Evolutionary conservation across 768 basidiomycete species (phyloP).

Genomic region (Boletus vinaceobasis): DNA sequence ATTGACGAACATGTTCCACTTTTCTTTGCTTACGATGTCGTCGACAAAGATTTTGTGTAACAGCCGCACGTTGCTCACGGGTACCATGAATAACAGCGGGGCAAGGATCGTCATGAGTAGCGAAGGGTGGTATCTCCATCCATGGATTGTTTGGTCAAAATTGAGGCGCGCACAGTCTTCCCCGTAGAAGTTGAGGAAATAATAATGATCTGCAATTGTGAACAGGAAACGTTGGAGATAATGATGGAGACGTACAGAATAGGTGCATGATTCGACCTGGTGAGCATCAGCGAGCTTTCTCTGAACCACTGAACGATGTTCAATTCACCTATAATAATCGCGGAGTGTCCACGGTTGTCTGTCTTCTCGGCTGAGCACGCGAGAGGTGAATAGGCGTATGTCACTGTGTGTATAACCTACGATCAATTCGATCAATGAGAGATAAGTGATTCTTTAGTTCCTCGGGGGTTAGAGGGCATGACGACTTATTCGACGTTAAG

Average conservation of each 20-base stretch:
- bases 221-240: background rate
- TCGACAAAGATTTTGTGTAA: constrained; percentile 53
- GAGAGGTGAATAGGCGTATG: background rate
- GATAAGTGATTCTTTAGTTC: constrained; percentile 20
- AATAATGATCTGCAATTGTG: constrained; percentile 27
- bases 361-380: constrained; percentile 9
- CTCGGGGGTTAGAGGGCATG: constrained; percentile 18
- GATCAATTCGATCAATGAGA: constrained; percentile 26
- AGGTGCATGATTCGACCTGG: constrained; percentile 32
- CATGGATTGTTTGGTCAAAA: constrained; percentile 32
- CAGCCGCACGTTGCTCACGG: constrained; percentile 42
- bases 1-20: constrained; percentile 44
- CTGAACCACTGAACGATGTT: background rate
- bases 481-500: constrained; percentile 27
- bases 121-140: constrained; percentile 29
- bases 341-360: constrained; percentile 12
- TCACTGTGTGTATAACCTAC: constrained; percentile 8
- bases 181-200: constrained; percentile 43
- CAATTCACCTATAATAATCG: constrained; percentile 23
- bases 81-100: constrained; percentile 48
- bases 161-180: constrained; percentile 42
- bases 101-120: constrained; percentile 37
- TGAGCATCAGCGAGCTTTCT: constrained; percentile 3
- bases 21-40: constrained; percentile 35
- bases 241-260: constrained; percentile 22